These are phyloP conservation scores for Hygrophorus pudorinus DNA, from an alignment of 768 basidiomycete genomes.

Conservation along the genomic window DNA sequence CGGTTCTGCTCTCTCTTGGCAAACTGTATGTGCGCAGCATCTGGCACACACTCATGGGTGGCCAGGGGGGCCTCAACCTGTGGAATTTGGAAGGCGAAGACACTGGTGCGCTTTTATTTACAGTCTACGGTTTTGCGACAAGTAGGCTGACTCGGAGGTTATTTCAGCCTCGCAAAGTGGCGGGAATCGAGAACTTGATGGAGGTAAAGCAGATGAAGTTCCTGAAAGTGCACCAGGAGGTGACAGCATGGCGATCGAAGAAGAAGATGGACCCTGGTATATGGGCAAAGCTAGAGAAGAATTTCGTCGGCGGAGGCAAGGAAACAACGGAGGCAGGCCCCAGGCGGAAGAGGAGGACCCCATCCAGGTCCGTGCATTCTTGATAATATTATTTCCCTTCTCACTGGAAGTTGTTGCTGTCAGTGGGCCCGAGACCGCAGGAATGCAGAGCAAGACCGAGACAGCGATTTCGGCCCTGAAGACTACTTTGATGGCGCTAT, in stretches of 20 bases:
- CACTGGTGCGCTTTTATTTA: slow-evolving; percentile 16
- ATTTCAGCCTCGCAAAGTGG: neutral
- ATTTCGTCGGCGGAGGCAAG: slow-evolving; percentile 46
- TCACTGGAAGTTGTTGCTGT: neutral
- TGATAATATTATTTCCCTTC: neutral
- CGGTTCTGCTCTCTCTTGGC: slow-evolving; percentile 71
- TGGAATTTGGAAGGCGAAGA: slow-evolving; percentile 55
- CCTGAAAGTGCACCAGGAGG: slow-evolving; percentile 13
- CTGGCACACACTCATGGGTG: slow-evolving; percentile 73
- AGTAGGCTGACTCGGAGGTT: neutral
- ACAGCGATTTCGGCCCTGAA: slow-evolving; percentile 69
- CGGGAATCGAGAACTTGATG: slow-evolving; percentile 32
- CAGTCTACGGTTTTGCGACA: neutral
- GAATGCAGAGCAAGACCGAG: slow-evolving; percentile 61
- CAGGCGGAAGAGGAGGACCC: slow-evolving; percentile 56
- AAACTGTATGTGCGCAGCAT: slow-evolving; percentile 78
- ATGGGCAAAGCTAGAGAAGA: slow-evolving; percentile 76
- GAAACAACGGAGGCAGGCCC: slow-evolving; percentile 19
- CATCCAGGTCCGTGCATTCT: slow-evolving; percentile 42
- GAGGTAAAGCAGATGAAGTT: slow-evolving; percentile 19
- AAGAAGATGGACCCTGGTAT: slow-evolving; percentile 71
- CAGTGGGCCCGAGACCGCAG: slow-evolving; percentile 76
- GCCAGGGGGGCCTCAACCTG: slow-evolving; percentile 54
- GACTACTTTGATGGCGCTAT: slow-evolving; percentile 70
- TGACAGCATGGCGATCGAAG: slow-evolving; percentile 28